Conservation (phyloP, 2,329 filamentous ascomycete genomes). For the Fusarium sarcochroum region DNA sequence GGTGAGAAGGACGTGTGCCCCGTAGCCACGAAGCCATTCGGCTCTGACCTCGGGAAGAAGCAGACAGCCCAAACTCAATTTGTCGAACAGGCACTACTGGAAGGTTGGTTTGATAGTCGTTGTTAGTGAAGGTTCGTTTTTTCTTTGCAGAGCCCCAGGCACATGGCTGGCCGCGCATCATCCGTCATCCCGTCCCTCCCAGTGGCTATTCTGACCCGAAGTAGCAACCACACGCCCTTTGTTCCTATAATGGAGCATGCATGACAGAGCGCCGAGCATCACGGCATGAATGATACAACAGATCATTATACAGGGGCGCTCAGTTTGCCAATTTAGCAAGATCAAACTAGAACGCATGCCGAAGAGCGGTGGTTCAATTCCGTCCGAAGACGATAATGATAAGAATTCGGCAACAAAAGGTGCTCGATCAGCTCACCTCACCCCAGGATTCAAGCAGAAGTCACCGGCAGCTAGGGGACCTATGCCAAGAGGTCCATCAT, state of each 20-base stretch:
- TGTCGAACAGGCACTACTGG: constrained; percentile 3
- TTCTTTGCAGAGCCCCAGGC: constrained; percentile 22
- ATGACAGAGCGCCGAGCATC: constrained; percentile 38
- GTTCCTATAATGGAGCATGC: constrained; percentile 24
- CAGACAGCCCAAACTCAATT: constrained; percentile 26
- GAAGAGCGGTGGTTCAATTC: constrained; percentile 23
- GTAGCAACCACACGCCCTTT: constrained; percentile 2
- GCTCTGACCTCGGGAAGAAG: constrained; percentile 38
- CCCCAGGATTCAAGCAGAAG: constrained; percentile 38
- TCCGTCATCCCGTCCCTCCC: constrained; percentile 36
- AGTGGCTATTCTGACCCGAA: constrained; percentile 15
- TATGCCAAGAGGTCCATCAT: constrained; percentile 33
- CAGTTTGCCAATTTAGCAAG: not conserved
- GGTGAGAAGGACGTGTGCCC: constrained; percentile 42
- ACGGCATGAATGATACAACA: not conserved
- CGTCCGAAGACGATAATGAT: constrained; percentile 17
- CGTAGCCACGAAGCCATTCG: constrained; percentile 25
- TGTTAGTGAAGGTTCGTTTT: constrained; percentile 25
- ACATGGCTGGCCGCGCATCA: constrained; percentile 30
- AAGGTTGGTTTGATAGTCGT: constrained; percentile 18
- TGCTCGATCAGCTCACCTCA: constrained; percentile 39
- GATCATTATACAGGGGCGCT: constrained; percentile 1
- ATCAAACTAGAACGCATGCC: not conserved
- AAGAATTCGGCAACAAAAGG: constrained; percentile 20
- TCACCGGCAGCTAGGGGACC: constrained; percentile 28